A percentile compares a stretch with the other conserved stretches of the same genome.
Evolutionary conservation across 106 monocot genomes (phyloP).

Genomic region (Acorus gramineus): DNA sequence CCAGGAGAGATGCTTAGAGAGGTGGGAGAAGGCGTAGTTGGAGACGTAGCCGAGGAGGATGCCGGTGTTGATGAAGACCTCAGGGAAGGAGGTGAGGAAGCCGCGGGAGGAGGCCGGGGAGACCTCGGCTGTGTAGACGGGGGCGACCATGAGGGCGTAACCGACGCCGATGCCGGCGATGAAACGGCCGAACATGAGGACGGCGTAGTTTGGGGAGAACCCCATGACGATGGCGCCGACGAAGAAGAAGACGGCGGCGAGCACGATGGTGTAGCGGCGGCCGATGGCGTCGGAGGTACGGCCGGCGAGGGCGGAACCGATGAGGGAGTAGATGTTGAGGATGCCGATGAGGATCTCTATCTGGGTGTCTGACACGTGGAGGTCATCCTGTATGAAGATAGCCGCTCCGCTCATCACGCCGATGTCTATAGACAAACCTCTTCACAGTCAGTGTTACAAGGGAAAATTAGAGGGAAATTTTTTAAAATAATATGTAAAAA

Average conservation of each 20-base stretch:
- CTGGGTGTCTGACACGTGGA: slow-evolving; percentile 10
- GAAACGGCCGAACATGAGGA: slow-evolving; percentile 2
- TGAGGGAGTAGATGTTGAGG: slow-evolving; percentile 7
- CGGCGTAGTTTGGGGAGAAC: not conserved
- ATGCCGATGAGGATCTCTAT: slow-evolving; percentile 11
- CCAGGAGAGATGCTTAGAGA: slow-evolving; percentile 14
- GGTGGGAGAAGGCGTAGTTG: slow-evolving; percentile 21
- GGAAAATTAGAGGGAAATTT: no score
- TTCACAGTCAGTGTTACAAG: no score
- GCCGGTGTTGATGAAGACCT: slow-evolving; percentile 25
- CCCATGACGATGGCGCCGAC: slow-evolving; percentile 8
- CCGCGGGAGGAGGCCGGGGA: slow-evolving; percentile 19
- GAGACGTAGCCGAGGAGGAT: slow-evolving; percentile 23
- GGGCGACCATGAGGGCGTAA: slow-evolving; percentile 4
- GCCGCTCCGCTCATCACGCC: slow-evolving; percentile 12
- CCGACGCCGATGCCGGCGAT: slow-evolving; percentile 14
- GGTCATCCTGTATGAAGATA: slow-evolving; percentile 8
- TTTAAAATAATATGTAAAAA: no score
- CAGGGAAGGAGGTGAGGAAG: slow-evolving; percentile 22
- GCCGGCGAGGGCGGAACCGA: slow-evolving; percentile 5
- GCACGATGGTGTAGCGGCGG: slow-evolving; percentile 5
- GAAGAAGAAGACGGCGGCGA: slow-evolving; percentile 7
- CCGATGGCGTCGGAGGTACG: slow-evolving; percentile 11
- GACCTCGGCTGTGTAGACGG: slow-evolving; percentile 28
- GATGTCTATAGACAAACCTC: not conserved